Conservation (phyloP, 495 filamentous ascomycete genomes). For the Astrothelium subdiscretum region DNA sequence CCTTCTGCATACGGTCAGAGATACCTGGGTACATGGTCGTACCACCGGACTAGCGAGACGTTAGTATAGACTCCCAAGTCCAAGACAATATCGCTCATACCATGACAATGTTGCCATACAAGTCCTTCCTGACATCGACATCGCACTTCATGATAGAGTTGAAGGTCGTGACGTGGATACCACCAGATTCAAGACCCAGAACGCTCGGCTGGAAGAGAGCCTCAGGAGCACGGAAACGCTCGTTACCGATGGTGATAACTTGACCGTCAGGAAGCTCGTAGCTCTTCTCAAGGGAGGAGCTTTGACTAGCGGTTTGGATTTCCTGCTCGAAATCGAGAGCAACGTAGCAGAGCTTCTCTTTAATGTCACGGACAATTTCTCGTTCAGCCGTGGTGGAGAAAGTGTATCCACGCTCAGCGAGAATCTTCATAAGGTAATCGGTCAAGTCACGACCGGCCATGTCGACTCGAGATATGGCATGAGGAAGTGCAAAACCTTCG, state of each 20-base stretch:
- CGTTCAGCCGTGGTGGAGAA: constrained; percentile 99
- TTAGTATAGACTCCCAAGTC: constrained; percentile 7
- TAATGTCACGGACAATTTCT: constrained; percentile 99
- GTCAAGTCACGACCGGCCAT: constrained; percentile 99
- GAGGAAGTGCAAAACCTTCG: constrained; percentile 98
- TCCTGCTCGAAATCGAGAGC: constrained; percentile 99
- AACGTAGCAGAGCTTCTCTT: constrained; percentile 99
- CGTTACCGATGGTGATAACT: constrained; percentile 99
- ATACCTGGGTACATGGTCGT: constrained; percentile 99
- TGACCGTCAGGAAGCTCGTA: constrained; percentile 99
- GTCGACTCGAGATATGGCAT: constrained; percentile 98
- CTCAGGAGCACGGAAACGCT: constrained; percentile 98
- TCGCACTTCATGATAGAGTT: constrained; percentile 99
- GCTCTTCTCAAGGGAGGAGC: constrained; percentile 97
- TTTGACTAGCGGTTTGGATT: constrained; percentile 98
- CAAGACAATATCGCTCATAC: constrained; percentile 40
- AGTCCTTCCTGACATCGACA: constrained; percentile 97
- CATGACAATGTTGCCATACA: constrained; percentile 99
- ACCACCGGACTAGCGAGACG: constrained; percentile 68
- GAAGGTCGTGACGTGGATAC: constrained; percentile 99
- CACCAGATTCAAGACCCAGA: constrained; percentile 92
- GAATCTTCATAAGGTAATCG: constrained; percentile 99
- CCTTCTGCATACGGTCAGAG: constrained; percentile 99
- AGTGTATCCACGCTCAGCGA: constrained; percentile 97
- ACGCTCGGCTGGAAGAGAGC: constrained; percentile 99